Conservation (phyloP, 202 grass and related monocot genomes). For the Zoysia matrella region DNA sequence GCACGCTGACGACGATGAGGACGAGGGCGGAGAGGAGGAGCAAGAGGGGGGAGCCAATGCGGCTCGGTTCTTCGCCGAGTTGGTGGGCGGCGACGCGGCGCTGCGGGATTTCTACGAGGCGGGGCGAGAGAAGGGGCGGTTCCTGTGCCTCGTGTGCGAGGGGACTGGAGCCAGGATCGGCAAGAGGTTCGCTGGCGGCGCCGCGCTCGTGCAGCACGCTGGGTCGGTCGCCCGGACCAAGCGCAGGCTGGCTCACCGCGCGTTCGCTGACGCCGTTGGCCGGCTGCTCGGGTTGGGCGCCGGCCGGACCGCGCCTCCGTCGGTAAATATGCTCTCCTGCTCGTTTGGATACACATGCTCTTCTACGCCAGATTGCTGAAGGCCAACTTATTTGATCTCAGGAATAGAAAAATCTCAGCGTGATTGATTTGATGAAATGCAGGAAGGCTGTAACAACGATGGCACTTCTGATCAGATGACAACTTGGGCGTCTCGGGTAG, state of each 20-base stretch:
- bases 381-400: no score
- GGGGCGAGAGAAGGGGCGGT: slow-evolving; percentile 58
- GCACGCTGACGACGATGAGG: slow-evolving; percentile 30
- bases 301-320: slow-evolving; percentile 29
- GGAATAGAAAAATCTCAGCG: not conserved
- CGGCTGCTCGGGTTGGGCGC: slow-evolving; percentile 51
- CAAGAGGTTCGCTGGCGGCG: slow-evolving; percentile 65
- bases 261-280: slow-evolving; percentile 51
- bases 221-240: slow-evolving; percentile 49
- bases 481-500: slow-evolving; percentile 25
- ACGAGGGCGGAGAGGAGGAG: slow-evolving; percentile 42
- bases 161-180: slow-evolving; percentile 45
- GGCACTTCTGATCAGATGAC: slow-evolving; percentile 42
- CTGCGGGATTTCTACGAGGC: slow-evolving; percentile 65
- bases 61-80: slow-evolving; percentile 56
- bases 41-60: slow-evolving; percentile 20
- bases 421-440: slow-evolving; percentile 18
- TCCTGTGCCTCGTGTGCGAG: slow-evolving; percentile 73
- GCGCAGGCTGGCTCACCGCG: slow-evolving; percentile 64
- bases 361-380: slow-evolving; percentile 4
- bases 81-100: slow-evolving; percentile 50
- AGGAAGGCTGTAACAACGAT: slow-evolving; percentile 31
- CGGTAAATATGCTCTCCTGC: slow-evolving; percentile 4
- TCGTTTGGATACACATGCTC: not conserved
- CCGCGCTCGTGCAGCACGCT: slow-evolving; percentile 77